Evolutionary conservation across 2,329 filamentous ascomycete genomes (phyloP), one percentile per base, ranked within the genome.

Genomic region (Exutisphaerella laricina): DNA sequence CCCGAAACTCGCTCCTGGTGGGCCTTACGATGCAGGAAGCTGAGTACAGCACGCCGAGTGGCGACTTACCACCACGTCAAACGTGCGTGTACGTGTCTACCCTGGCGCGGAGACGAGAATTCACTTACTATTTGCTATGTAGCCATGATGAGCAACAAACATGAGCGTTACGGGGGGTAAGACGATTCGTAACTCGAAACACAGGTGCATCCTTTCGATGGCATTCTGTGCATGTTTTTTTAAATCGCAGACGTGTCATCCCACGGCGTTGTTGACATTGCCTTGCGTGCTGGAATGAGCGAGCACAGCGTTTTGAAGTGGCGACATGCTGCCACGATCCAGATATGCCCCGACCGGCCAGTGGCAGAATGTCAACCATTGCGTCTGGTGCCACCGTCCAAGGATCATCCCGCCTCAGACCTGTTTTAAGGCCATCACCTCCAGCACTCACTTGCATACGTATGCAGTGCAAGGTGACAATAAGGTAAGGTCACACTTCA

Each of bases 361-460:
- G 18, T n/a, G n/a, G 13, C 41, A 35, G 30, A 38, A 33, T 21
- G 35, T 30, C 31, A 22, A 41, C 42, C 18, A 36, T 40, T 46
- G 41, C 29, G 31, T 46, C 31, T 22, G 29, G 43, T 40, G 40
- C 34, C 9, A 43, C 43, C 10, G 31, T 28, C 29, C 28, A 28
- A 22, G 41, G 18, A 37, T 21, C 41, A 20, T 34, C 36, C 35
- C 28, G 14, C 21, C 18, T 21, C 43, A 31, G 22, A 22, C 34
- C 29, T 26, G 41, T 26, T 9, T 28, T n/a, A n/a, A n/a, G n/a
- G n/a, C n/a, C n/a, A n/a, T n/a, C 23, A 32, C 23, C 5, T n/a
- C 16, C 31, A 29, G 20, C 22, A 3, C 32, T 29, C n/a, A n/a
- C n/a, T n/a, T n/a, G n/a, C n/a, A n/a, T n/a, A n/a, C n/a, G n/a